Evolutionary conservation across 2,329 filamentous ascomycete genomes (phyloP).

Genomic region (Ceratocystis destructans): DNA sequence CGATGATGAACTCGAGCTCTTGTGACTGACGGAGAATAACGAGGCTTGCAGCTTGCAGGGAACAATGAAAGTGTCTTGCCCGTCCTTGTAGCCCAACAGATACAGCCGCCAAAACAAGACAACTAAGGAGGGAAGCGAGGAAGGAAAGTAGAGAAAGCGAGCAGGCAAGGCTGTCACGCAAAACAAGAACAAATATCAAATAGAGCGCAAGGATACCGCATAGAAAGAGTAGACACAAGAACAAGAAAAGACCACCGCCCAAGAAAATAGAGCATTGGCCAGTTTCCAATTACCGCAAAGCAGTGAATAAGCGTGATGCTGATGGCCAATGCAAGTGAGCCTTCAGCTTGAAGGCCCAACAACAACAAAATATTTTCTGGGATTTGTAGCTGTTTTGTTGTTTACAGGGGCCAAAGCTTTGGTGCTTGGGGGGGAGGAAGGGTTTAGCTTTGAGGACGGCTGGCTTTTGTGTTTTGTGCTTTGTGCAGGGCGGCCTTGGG

Average conservation of each 20-base stretch:
- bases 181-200: not conserved
- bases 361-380: not conserved
- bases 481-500: not conserved
- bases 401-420: not conserved
- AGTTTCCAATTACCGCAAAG: not conserved
- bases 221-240: not conserved
- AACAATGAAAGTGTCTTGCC: not conserved
- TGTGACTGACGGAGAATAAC: not conserved
- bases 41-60: not conserved
- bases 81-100: not conserved
- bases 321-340: not conserved
- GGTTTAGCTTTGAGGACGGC: not conserved
- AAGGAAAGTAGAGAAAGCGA: not conserved
- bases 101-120: not conserved
- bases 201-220: not conserved
- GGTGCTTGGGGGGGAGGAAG: too few relatives aligned
- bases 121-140: not conserved
- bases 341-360: not conserved
- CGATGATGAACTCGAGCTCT: not conserved
- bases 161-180: not conserved
- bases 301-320: not conserved
- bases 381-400: not conserved
- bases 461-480: not conserved
- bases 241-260: not conserved
- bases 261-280: not conserved